Base-by-base conservation (phyloP, 2,329 filamentous ascomycete genomes). In the Hymenoscyphus linearis region DNA sequence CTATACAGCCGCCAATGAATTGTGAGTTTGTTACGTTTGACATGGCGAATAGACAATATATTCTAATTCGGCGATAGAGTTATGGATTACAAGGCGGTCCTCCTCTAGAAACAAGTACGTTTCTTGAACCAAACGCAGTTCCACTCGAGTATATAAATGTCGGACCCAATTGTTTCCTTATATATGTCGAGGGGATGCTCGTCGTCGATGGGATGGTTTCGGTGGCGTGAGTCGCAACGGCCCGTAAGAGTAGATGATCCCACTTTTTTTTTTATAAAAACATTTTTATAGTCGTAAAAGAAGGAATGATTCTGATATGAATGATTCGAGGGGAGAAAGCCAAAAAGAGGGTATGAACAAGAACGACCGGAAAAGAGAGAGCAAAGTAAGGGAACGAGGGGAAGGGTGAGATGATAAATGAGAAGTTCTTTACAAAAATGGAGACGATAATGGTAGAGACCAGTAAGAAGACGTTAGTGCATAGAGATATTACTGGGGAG, bases 1-100 rank as follows among this genome's bases (percentile, higher is more conserved):
- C 66, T 16, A 84, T 83, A 74, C 91, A 96, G 18, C 76, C 69
- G 65, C 83, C 85, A 53, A 62, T 65, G 5, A 59, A 36, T 27
- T 60, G 27, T 54, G 14, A 60, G 25, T 66, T 64, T 31, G 59
- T 56, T 54, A 65, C 67, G 18, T 59, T 53, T 7, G 57, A 25
- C 62, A 64, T 63, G n/a, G 52, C 37, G 56, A 40, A 22, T 22
- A 47, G 40, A 18, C 35, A 26, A 26, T 47, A 65, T 60, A 26
- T 13, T 18, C 22, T 35, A 34, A 22, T 18, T 25, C 5, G 31
- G 5, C 47, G 61, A 52, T 60, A 44, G 58, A 58, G 31, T 25
- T 26, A 37, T 52, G 16, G 12, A 52, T 31, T 31, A 25, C 50
- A 7, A 53, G 27, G 13, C 50, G 50, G 50, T 27, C 50, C 25